Evolutionary conservation across 2,329 filamentous ascomycete species (phyloP), one percentile per base, ranked within the genome.

Genomic region (Alternaria triticina): DNA sequence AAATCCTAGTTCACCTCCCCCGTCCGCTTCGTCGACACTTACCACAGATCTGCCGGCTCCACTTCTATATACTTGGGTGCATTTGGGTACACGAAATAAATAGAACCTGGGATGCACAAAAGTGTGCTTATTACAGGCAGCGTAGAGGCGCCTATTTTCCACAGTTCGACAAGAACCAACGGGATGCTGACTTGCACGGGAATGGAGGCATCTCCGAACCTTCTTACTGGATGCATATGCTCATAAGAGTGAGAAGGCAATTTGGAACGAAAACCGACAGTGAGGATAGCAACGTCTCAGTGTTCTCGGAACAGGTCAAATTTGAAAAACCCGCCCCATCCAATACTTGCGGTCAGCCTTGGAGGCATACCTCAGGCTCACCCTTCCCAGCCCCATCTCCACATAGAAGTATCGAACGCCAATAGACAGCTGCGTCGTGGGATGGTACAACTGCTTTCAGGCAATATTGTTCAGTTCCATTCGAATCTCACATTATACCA

Each of bases 131-230:
- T 75, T 7, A 72, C 66, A 40, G 76, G 76, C n/a, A 74, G 76
- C 3, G 49, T 36, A 12, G 61, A 75, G 64, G 77, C 76, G 6
- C 74, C 73, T 15, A 74, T 80, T 46, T 78, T 79, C 62, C 59
- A 75, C 5, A 74, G 78, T 23, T 71, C 3, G 64, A 66, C 30
- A 68, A 71, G 23, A 43, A 61, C n/a, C 36, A 40, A 15, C n/a
- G 36, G 9, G 74, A 72, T 64, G 69, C 69, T 1, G 56, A 62
- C 15, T 75, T 78, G 33, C 77, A 74, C 47, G 58, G 36, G n/a
- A 40, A 64, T 17, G 71, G 78, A 36, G 75, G 79, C 65, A 75
- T 79, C n/a, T 78, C 78, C 28, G 74, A 75, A 2, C 76, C 75
- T 3, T 73, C 79, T 8, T 50, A 74, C 12, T 69, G 64, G 6